Evolutionary conservation across 179 eudicot genomes (phyloP), one percentile per base, ranked within the genome.

Genomic region (Corrigiola litoralis): DNA sequence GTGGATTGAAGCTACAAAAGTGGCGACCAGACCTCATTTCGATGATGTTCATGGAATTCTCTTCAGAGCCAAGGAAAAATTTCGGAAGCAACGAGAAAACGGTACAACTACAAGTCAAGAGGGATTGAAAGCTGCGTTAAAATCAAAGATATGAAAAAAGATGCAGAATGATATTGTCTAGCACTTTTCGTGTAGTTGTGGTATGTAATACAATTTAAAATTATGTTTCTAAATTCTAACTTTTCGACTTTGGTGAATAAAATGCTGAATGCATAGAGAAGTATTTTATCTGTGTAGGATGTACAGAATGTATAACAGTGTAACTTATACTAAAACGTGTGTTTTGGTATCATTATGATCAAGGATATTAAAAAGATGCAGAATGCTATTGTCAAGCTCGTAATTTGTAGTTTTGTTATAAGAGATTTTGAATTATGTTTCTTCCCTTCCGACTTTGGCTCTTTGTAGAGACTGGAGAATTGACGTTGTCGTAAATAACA

Each of bases 1-100:
- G 69, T 92, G 92, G 98, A 66, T 92, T 16, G 90, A 85, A 67
- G 83, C 85, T 27, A 79, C 81, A 12, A 87, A 77, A 74, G 51
- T 37, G 23, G 87, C 94, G 10, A 90, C 95, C 34, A 72, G 58
- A 32, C 98, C 96, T 69, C 80, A 90, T 79, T 90, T 87, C 63
- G 92, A 87, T 18, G 89, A 90, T 32, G 79, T 90, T 29, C 90
- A 87, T 61, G 72, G 25, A 5, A 34, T 74, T 20, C 80, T 92
- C 32, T 83, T 61, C 61, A 57, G 46, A 60, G 72, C 63, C 49
- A 79, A 75, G 60, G 87, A 55, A 65, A 72, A 38, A 41, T 68
- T 84, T 18, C 80, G 82, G 70, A 63, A 82, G 74, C 80, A 67
- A 58, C 61, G 57, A 34, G 61, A 73, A 54, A 55, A 13, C 12